phyloP scores from a whole-genome alignment of 2,329 filamentous ascomycete species.

The Harringtonia aguacate region DNA sequence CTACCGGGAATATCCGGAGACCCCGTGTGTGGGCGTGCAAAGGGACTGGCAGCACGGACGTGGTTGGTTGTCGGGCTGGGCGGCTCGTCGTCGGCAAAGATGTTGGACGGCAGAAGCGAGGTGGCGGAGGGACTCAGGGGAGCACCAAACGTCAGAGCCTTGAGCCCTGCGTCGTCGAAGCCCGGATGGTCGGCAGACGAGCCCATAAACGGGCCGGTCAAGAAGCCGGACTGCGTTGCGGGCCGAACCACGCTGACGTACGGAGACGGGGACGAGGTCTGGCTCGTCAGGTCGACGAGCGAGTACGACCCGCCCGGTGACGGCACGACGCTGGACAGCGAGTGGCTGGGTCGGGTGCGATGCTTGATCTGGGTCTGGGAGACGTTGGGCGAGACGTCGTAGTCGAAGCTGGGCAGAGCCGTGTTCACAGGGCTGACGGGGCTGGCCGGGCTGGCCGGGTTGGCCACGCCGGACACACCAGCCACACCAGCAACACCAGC shows the following conservation, averaged over 20 bases:
- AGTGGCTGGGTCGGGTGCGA: slow-evolving; percentile 36
- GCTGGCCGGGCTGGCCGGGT: not conserved
- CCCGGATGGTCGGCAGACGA: slow-evolving; percentile 29
- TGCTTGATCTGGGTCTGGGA: slow-evolving; percentile 31
- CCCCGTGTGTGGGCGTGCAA: slow-evolving; percentile 20
- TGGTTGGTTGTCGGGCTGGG: slow-evolving; percentile 26
- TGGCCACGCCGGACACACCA: not conserved
- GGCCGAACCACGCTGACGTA: slow-evolving; percentile 4
- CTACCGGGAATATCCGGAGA: slow-evolving; percentile 18
- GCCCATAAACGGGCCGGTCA: slow-evolving; percentile 42
- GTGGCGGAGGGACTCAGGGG: slow-evolving; percentile 70
- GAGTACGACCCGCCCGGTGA: slow-evolving; percentile 28
- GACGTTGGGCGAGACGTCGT: slow-evolving; percentile 22
- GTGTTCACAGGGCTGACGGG: not conserved
- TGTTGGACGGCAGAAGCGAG: slow-evolving; percentile 58
- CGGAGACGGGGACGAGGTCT: slow-evolving; percentile 23
- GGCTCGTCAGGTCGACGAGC: slow-evolving; percentile 22
- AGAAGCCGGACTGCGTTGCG: slow-evolving; percentile 34
- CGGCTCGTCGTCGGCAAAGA: slow-evolving; percentile 48
- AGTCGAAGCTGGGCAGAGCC: slow-evolving; percentile 32
- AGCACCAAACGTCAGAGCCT: slow-evolving; percentile 50
- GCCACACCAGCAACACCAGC: no score
- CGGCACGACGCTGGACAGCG: slow-evolving; percentile 30
- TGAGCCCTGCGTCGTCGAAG: slow-evolving; percentile 52
- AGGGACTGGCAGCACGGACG: slow-evolving; percentile 25